A percentile compares a stretch with the other conserved stretches of the same genome.
phyloP scores from a whole-genome alignment of 495 filamentous ascomycete species.

The Pyrenopolyporus hunteri region DNA sequence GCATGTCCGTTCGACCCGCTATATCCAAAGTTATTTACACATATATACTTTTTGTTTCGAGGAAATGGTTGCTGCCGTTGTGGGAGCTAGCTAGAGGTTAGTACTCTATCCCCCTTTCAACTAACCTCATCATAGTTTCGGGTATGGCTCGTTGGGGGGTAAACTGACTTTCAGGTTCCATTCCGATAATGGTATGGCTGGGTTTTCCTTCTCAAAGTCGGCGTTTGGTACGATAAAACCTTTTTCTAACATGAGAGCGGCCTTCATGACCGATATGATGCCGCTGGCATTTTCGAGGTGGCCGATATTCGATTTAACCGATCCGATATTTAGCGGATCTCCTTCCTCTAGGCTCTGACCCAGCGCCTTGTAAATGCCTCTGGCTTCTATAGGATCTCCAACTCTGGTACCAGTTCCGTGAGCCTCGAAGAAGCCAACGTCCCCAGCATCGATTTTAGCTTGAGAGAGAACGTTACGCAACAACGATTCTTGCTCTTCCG shows the following conservation, averaged over 20 bases:
- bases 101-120: not conserved
- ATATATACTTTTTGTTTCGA: slow-evolving; percentile 46
- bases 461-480: slow-evolving; percentile 30
- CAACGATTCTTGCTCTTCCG: slow-evolving; percentile 52
- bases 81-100: slow-evolving; percentile 35
- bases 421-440: slow-evolving; percentile 47
- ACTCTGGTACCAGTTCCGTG: slow-evolving; percentile 45
- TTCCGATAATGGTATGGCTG: slow-evolving; percentile 54
- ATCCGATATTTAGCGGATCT: slow-evolving; percentile 56
- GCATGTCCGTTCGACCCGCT: slow-evolving; percentile 39
- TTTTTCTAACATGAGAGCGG: slow-evolving; percentile 60
- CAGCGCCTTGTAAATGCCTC: slow-evolving; percentile 48
- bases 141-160: not conserved
- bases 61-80: slow-evolving; percentile 45
- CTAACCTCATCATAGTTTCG: not conserved
- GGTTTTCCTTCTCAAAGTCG: slow-evolving; percentile 60
- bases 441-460: slow-evolving; percentile 47
- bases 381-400: slow-evolving; percentile 56
- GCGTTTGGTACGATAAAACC: slow-evolving; percentile 56
- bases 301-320: slow-evolving; percentile 64
- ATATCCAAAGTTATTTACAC: slow-evolving; percentile 53
- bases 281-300: slow-evolving; percentile 63
- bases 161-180: slow-evolving; percentile 50
- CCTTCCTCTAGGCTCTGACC: slow-evolving; percentile 38
- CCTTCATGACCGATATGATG: slow-evolving; percentile 63